Percentiles rank a stretch among this genome's conserved stretches.
phyloP scores from a whole-genome alignment of 169 alveolate species.

The Plasmodium inui region DNA sequence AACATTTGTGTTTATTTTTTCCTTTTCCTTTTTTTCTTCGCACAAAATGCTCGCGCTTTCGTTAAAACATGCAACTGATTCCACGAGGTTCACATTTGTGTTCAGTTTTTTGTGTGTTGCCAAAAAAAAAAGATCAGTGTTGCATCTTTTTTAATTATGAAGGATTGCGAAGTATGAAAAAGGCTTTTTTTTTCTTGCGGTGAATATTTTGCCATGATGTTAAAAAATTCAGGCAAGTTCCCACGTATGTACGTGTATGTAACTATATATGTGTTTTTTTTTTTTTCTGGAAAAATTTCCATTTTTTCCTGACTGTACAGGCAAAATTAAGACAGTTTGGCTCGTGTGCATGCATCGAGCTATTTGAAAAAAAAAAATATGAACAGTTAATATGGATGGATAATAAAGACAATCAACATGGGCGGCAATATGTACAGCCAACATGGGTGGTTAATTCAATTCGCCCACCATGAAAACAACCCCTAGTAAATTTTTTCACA shows the following conservation, averaged over 20 bases:
- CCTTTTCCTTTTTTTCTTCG: slow-evolving; percentile 12
- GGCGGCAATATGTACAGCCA: too few relatives aligned
- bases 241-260: neutral
- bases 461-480: neutral
- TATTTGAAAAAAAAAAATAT: slow-evolving; percentile 19
- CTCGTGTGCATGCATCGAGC: slow-evolving; percentile 65
- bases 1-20: neutral
- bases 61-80: slow-evolving; percentile 37
- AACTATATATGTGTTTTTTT: neutral
- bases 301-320: neutral
- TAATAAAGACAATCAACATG: neutral
- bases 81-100: slow-evolving; percentile 24
- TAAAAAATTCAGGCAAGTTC: neutral
- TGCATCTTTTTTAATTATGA: slow-evolving; percentile 18
- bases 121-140: slow-evolving; percentile 56
- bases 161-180: neutral
- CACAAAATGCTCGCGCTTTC: slow-evolving; percentile 13
- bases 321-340: neutral
- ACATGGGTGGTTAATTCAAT: neutral
- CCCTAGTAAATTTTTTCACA: neutral
- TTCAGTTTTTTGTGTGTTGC: slow-evolving; percentile 24
- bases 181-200: neutral
- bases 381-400: neutral
- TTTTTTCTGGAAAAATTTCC: neutral
- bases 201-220: neutral